These are phyloP conservation scores for Globisporangium polare DNA, from an alignment of 352 stramenopile genomes.

Conservation along the genomic window DNA sequence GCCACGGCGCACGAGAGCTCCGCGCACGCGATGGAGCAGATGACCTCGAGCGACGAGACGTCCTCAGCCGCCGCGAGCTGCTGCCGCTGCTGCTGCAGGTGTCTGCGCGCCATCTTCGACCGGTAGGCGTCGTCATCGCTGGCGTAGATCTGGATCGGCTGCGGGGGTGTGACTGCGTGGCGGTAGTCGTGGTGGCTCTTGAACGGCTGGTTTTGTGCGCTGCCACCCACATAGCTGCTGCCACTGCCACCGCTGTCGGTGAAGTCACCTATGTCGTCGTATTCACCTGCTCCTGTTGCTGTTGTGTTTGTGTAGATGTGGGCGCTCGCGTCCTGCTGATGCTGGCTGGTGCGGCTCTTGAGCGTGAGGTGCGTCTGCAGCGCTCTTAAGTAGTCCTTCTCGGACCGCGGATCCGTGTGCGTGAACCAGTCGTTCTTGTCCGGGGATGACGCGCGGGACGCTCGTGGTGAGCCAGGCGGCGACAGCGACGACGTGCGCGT, in stretches of 20 bases:
- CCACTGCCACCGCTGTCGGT: not conserved
- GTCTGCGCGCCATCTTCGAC: constrained; percentile 13
- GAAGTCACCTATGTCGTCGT: constrained; percentile 8
- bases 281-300: not conserved
- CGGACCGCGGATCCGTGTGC: constrained; percentile 12
- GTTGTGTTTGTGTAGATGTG: not conserved
- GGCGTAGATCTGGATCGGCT: not conserved
- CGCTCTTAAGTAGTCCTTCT: constrained; percentile 9
- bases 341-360: not conserved
- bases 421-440: constrained; percentile 8
- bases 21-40: constrained; percentile 17
- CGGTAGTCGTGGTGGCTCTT: not conserved
- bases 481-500: constrained; percentile 7
- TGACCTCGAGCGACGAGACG: constrained; percentile 22
- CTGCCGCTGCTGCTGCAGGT: constrained; percentile 7
- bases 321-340: not conserved
- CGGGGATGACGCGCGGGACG: not conserved
- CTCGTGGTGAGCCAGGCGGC: not conserved
- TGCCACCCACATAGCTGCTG: no score
- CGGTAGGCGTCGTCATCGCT: constrained; percentile 14
- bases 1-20: constrained; percentile 15
- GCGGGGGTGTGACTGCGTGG: not conserved
- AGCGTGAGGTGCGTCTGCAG: constrained; percentile 12
- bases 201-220: not conserved
- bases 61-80: constrained; percentile 7